Evolutionary conservation across 495 filamentous ascomycete genomes (phyloP).

Genomic region (Aspergillus indologenus): DNA sequence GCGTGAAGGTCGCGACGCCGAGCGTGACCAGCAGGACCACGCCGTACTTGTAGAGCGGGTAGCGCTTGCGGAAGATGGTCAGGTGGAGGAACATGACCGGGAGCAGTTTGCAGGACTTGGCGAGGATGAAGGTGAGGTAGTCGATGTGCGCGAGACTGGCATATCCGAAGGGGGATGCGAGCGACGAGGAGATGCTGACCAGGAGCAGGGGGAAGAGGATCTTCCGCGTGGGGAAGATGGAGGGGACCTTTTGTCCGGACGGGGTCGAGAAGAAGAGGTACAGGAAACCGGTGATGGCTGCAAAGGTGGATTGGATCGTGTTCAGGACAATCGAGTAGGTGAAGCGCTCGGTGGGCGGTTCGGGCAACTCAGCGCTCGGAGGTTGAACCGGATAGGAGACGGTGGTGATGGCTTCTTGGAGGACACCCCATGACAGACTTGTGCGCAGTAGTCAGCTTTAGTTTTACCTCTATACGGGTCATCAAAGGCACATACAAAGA

Average conservation of each 20-base stretch:
- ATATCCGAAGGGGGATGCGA: conserved; percentile 94
- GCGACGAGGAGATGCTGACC: conserved; percentile 80
- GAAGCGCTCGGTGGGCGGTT: conserved; percentile 64
- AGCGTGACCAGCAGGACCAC: conserved; percentile 87
- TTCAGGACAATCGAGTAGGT: conserved; percentile 92
- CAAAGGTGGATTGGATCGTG: conserved; percentile 91
- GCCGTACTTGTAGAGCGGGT: conserved; percentile 94
- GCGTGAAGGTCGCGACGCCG: conserved; percentile 92
- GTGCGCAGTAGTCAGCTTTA: conserved; percentile 18
- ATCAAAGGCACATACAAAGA: conserved; percentile 69
- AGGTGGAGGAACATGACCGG: conserved; percentile 97
- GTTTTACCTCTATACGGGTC: not conserved
- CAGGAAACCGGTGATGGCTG: conserved; percentile 70
- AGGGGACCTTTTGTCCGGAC: conserved; percentile 48
- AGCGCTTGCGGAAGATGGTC: conserved; percentile 83
- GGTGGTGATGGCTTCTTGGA: conserved; percentile 97
- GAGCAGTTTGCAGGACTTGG: conserved; percentile 95
- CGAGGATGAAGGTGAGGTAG: conserved; percentile 98
- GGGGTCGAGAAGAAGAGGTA: conserved; percentile 74
- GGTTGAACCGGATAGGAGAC: conserved; percentile 63
- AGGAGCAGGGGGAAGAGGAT: conserved; percentile 80
- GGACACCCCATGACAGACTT: conserved; percentile 90
- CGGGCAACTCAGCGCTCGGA: conserved; percentile 44
- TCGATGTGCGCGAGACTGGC: conserved; percentile 91
- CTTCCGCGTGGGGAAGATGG: conserved; percentile 68